Conservation (phyloP, 2,329 filamentous ascomycete genomes). For the Colletotrichum tanaceti region DNA sequence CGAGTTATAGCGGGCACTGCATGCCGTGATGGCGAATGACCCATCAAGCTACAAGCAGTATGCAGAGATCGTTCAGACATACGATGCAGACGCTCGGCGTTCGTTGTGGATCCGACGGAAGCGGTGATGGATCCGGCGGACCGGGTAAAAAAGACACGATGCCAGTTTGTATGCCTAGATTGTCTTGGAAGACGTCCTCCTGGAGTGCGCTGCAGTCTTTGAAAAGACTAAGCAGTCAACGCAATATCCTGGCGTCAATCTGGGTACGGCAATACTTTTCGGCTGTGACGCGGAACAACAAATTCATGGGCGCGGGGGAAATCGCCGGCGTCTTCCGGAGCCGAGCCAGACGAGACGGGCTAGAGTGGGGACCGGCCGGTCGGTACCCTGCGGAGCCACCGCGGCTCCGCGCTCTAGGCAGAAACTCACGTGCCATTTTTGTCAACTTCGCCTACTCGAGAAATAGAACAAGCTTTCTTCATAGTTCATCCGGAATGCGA, state of each 20-base stretch:
- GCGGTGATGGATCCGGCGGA: too few relatives aligned
- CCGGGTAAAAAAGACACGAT: not conserved
- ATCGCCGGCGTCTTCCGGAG: conserved; percentile 4
- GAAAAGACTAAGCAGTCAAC: not conserved
- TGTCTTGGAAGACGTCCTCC: not conserved
- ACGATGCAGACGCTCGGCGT: conserved; percentile 1
- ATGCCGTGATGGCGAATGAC: not conserved
- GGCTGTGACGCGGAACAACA: not conserved
- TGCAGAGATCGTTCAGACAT: not conserved
- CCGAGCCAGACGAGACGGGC: conserved; percentile 7
- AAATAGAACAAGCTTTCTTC: not conserved
- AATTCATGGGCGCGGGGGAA: not conserved
- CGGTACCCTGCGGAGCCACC: conserved; percentile 5
- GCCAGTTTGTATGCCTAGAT: not conserved
- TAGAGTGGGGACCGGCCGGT: conserved; percentile 4
- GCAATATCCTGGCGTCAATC: not conserved
- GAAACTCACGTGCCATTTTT: conserved; percentile 29
- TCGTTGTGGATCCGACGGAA: not conserved
- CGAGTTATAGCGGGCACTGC: conserved; percentile 20
- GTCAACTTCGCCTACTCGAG: not conserved
- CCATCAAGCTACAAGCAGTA: conserved; percentile 6
- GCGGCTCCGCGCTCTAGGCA: conserved; percentile 20
- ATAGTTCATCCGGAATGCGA: not conserved
- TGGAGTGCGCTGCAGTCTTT: not conserved
- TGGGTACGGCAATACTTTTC: rapidly evolving